phyloP scores from a whole-genome alignment of 345 rosid genomes.

The Theobroma cacao region DNA sequence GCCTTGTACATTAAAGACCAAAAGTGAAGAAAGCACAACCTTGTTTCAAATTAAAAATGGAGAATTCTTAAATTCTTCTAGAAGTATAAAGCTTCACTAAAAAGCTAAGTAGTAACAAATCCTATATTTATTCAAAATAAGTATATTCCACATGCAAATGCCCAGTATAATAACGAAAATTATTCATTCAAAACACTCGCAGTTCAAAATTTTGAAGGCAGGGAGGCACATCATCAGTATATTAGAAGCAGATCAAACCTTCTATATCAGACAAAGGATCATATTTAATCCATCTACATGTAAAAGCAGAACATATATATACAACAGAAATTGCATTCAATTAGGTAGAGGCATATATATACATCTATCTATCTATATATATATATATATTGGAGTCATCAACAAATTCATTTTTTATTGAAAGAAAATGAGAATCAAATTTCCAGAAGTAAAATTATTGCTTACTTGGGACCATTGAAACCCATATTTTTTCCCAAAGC shows the following conservation, averaged over 20 bases:
- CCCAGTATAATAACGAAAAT: neutral
- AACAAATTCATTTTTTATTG: neutral
- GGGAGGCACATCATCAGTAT: neutral
- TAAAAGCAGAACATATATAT: neutral
- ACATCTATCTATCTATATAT: no score
- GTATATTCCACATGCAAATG: neutral
- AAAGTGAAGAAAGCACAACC: neutral
- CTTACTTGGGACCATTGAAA: slow-evolving; percentile 53
- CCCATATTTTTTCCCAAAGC: slow-evolving; percentile 43
- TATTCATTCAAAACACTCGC: neutral
- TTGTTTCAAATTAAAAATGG: neutral
- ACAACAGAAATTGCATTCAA: neutral
- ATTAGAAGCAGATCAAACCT: neutral
- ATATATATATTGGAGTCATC: neutral
- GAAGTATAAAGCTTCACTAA: neutral
- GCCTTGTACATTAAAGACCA: neutral
- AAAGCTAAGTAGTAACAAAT: neutral
- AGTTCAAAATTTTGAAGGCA: neutral
- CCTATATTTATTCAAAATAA: neutral
- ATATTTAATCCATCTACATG: neutral
- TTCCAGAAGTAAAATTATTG: neutral
- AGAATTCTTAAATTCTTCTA: neutral
- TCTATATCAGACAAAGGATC: neutral
- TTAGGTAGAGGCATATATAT: neutral
- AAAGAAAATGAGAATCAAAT: neutral